Evolutionary conservation across 768 basidiomycete genomes (phyloP), one percentile per base, ranked within the genome.

Genomic region (Tylopilus sp.): DNA sequence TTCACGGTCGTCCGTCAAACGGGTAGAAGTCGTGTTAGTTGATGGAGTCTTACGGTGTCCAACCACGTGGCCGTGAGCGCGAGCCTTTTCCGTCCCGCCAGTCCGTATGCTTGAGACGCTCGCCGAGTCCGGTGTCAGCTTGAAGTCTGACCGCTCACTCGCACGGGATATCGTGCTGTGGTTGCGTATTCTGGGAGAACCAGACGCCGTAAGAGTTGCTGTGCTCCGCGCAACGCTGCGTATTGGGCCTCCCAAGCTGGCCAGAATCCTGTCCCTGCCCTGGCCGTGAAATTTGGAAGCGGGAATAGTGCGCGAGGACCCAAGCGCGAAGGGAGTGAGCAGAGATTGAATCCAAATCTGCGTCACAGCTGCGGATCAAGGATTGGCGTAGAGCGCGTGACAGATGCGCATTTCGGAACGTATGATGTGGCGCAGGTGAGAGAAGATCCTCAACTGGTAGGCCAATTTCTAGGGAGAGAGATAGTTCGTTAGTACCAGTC

Each of bases 361-460:
- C 63, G 30, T 69, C 71, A 7, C 55, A 52, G 5, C 61, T 55
- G 5, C 67, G 67, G 29, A 69, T 55, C 63, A 63, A 56, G 8
- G 64, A 65, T 43, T 66, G 61, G n/a, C 57, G 67, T 26, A 61
- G 55, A 44, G 61, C 64, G 12, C 66, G 64, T 19, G 68, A 67
- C 17, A 68, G 44, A 45, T 67, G 67, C 10, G 57, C 53, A 45
- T 67, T 60, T 48, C 58, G 49, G 43, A 66, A 45, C 54, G 62
- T 29, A 6, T 62, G 64, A 47, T 58, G 58, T 13, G 75, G 74
- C 13, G 70, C 68, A 5, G 76, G 80, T 45, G 75, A 77, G 34
- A 85, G 63, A 6, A 94, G 82, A 51, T 94, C 92, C 45, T 89
- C 86, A 7, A 84, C 71, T 1, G 86, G 76, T 12, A 94, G 82